Base-by-base conservation (phyloP, 148 eudicot genomes). In the Silene uniflora region DNA sequence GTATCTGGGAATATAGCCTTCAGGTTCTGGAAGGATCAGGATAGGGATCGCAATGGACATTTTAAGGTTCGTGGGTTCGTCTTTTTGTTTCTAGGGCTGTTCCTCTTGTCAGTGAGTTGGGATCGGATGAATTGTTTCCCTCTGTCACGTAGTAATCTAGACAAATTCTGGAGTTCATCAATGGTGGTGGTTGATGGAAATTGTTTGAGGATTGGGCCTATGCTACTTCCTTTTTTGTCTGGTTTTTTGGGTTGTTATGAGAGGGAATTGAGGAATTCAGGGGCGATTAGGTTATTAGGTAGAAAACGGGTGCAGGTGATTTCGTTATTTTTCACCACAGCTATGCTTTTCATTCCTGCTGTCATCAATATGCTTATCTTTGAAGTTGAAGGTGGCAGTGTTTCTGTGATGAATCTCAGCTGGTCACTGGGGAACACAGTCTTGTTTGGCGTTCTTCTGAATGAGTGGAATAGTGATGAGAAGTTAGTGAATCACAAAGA, bases 351-450 rank as follows among this genome's bases (percentile, higher is more conserved):
- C 56, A 52, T 95, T 42, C 98, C 97, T 62, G 97, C 98, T 44
- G 82, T 84, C 60, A 70, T 92, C 70, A 92, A 93, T 81, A 84
- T 95, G 92, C 83, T 92, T 74, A 75, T 92, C 74, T 95, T 87
- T 75, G 96, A 92, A 78, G 90, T 80, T 11, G 93, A 90, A 63
- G 96, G 96, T 17, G 97, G 86, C 71, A 87, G 90, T 81, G 80
- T 92, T 46, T 89, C 91, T 1, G 12, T 90, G 9, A 68, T 80
- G 80, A 88, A 79, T 73, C 86, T 95, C 67, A 88, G 91, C 61
- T 95, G 98, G 98, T 90, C 92, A 21, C 80, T 95, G 81, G 91
- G 90, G 14, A 95, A 95, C 74, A 95, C 97, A 42, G 98, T 90
- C 22, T 76, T 95, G 59, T 95, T 95, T 79, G 98, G 97, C 59